Evolutionary conservation across 2,329 filamentous ascomycete species (phyloP), one percentile per base, ranked within the genome.

Genomic region (Mariannaea elegans): DNA sequence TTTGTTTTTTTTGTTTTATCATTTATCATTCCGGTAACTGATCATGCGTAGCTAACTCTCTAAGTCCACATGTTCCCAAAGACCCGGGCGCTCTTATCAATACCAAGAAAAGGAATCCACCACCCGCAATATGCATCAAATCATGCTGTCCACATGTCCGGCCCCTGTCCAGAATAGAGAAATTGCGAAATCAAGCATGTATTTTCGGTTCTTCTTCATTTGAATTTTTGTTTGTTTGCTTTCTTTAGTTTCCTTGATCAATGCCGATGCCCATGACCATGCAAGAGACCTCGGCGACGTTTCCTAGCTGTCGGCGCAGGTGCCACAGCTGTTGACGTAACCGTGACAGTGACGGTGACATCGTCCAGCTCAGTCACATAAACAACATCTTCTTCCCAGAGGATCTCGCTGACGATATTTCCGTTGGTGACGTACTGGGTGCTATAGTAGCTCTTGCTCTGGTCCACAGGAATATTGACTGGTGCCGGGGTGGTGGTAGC

Each of bases 301-400:
- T 65, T 69, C 19, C 61, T 62, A 10, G 60, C 45, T 13, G 52
- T 50, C 9, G 69, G 63, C 12, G 66, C 51, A 8, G 56, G 58
- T 21, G 59, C 57, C 19, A 68, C 55, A 27, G 68, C 68, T n/a
- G 70, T 70, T 7, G 75, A 71, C 23, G 74, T 72, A 10, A 73
- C 70, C 2, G 77, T 77, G n/a, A 79, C 73, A 0, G 81, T 81
- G 5, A 77, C 72, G 2, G 78, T 79, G 19, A 75, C 72, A 21
- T 78, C 76, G 13, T 76, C 69, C 23, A 78, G 71, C 54, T 81
- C 74, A 0, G 82, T 86, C 14, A 86, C 82, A 50, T 81, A 86
- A 24, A 87, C 80, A 4, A 81, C 69, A 44, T 84, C 79, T 74
- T 87, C 80, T 51, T 84, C 81, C 81, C 84, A 86, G 12, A 87